A percentile compares a stretch with the other conserved stretches of the same genome.
Evolutionary conservation across 2,329 filamentous ascomycete genomes (phyloP).

Genomic region (Trichoderma simmonsii): DNA sequence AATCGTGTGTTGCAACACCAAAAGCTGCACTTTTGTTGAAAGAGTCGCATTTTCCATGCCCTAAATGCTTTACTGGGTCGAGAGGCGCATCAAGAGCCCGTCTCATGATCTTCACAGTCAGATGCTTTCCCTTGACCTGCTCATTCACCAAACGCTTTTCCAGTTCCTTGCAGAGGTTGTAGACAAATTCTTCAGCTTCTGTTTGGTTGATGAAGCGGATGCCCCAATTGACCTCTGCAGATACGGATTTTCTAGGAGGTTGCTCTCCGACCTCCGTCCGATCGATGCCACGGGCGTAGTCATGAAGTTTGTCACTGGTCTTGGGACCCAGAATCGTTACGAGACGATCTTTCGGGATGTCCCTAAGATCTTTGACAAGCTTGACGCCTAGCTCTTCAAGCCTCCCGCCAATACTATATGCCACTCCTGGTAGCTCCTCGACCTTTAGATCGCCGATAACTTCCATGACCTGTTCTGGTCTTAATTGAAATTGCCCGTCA

Average conservation of each 20-base stretch:
- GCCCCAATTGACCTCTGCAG: conserved; percentile 97
- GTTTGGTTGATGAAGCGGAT: conserved; percentile 88
- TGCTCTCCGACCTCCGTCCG: conserved; percentile 81
- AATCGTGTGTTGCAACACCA: conserved; percentile 77
- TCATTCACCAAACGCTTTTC: conserved; percentile 78
- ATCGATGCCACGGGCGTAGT: conserved; percentile 88
- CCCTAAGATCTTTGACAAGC: conserved; percentile 77
- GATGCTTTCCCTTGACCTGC: conserved; percentile 77
- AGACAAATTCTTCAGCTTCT: conserved; percentile 91
- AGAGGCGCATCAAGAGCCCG: conserved; percentile 81
- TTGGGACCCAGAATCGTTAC: conserved; percentile 77
- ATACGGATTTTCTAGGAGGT: conserved; percentile 85
- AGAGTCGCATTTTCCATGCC: conserved; percentile 90
- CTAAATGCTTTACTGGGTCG: conserved; percentile 88
- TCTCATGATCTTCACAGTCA: conserved; percentile 95
- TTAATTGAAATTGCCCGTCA: conserved; percentile 85
- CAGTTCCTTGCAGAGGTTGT: conserved; percentile 80
- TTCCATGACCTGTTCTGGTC: conserved; percentile 71
- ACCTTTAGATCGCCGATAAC: conserved; percentile 77
- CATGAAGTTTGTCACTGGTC: conserved; percentile 85
- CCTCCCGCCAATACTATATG: conserved; percentile 81
- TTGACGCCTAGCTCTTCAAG: conserved; percentile 83
- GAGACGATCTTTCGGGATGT: conserved; percentile 72
- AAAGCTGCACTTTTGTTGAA: conserved; percentile 86
- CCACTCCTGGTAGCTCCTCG: conserved; percentile 85